phyloP scores from a whole-genome alignment of 345 rosid species.

The Acer yangbiense region DNA sequence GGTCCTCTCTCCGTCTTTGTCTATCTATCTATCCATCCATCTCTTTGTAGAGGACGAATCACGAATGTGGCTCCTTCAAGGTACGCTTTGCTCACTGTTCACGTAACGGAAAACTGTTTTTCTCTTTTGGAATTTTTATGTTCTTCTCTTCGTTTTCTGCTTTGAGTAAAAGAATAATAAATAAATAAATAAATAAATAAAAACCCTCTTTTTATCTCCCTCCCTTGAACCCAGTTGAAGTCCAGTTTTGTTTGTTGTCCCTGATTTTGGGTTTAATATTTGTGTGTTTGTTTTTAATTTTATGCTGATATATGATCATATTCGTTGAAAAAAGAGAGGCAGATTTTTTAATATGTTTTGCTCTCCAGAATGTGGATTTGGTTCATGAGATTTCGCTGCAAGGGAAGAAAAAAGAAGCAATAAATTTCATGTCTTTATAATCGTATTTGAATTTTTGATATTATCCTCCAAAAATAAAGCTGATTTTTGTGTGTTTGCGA shows the following conservation, averaged over 20 bases:
- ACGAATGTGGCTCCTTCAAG: slow-evolving; percentile 18
- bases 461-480: slow-evolving; percentile 2
- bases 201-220: background rate
- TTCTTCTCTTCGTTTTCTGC: background rate
- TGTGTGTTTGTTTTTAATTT: background rate
- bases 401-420: background rate
- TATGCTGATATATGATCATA: background rate
- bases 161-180: background rate
- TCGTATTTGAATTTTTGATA: background rate
- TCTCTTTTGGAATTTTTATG: background rate
- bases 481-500: background rate
- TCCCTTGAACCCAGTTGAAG: slow-evolving; percentile 22
- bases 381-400: background rate
- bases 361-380: background rate
- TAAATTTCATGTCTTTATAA: background rate
- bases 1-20: slow-evolving; percentile 19
- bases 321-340: too few species aligned
- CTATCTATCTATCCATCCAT: background rate
- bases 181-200: background rate
- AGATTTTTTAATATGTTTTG: too few species aligned
- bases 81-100: slow-evolving; percentile 37
- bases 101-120: slow-evolving; percentile 36
- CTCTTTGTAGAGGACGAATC: slow-evolving; percentile 23
- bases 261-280: background rate
- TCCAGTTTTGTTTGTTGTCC: background rate